Conservation (phyloP, 2,329 filamentous ascomycete genomes). For the Dothideomycetes sp. region DNA sequence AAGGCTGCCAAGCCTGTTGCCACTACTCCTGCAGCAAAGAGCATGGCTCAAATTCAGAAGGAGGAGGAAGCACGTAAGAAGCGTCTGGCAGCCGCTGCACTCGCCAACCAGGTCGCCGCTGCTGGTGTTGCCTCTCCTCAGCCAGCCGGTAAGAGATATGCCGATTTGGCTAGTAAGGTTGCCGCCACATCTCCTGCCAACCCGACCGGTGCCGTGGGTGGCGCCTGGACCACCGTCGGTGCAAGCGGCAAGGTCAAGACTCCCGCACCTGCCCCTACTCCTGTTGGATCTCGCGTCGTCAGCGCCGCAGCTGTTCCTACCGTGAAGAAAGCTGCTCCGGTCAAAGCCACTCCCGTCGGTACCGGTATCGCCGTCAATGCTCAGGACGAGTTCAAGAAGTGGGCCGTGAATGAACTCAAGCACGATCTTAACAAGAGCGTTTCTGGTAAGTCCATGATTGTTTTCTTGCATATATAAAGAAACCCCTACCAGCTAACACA, state of each 20-base stretch:
- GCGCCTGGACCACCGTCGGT: slow-evolving; percentile 90
- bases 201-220: slow-evolving; percentile 34
- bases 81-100: slow-evolving; percentile 50
- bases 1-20: slow-evolving; percentile 44
- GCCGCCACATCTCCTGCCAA: slow-evolving; percentile 33
- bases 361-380: slow-evolving; percentile 50
- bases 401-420: slow-evolving; percentile 70
- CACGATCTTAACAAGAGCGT: slow-evolving; percentile 62
- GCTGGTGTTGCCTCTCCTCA: slow-evolving; percentile 33
- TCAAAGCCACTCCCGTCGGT: slow-evolving; percentile 46
- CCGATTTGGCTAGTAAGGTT: slow-evolving; percentile 80
- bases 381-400: slow-evolving; percentile 88
- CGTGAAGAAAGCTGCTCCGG: slow-evolving; percentile 26
- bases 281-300: slow-evolving; percentile 38
- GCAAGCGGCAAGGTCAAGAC: slow-evolving; percentile 85
- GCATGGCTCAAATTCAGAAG: slow-evolving; percentile 88
- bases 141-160: slow-evolving; percentile 72
- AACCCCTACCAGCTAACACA: slow-evolving; percentile 26
- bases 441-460: slow-evolving; percentile 50
- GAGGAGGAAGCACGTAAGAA: slow-evolving; percentile 89
- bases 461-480: neutral
- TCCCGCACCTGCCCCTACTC: slow-evolving; percentile 48
- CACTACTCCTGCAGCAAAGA: slow-evolving; percentile 60
- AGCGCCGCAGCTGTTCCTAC: slow-evolving; percentile 35
- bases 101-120: slow-evolving; percentile 36